Conservation (phyloP, 805 yeast species). For the Sugiyamaella smithiae region DNA sequence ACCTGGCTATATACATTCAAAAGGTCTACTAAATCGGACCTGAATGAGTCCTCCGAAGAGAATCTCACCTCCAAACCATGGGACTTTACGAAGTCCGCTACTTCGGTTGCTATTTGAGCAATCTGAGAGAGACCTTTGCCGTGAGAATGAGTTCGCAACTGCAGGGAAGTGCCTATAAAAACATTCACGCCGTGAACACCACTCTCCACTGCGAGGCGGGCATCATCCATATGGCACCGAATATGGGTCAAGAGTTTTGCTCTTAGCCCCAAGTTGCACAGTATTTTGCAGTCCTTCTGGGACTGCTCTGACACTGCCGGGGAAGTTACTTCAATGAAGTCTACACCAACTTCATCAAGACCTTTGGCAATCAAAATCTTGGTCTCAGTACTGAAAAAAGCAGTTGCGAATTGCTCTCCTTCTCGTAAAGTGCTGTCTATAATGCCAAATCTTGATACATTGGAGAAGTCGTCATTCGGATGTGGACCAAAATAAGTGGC, state of each 20-base stretch:
- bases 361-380: conserved; percentile 97
- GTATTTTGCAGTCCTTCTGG: conserved; percentile 91
- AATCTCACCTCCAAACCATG: conserved; percentile 96
- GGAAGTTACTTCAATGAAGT: conserved; percentile 95
- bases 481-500: conserved; percentile 91
- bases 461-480: conserved; percentile 86
- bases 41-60: conserved; percentile 94
- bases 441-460: too few relatives aligned
- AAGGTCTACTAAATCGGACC: conserved; percentile 92
- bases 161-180: conserved; percentile 94
- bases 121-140: conserved; percentile 98
- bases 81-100: conserved; percentile 92
- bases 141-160: conserved; percentile 87
- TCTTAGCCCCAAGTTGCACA: conserved; percentile 91
- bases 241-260: conserved; percentile 95
- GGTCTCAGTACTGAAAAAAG: conserved; percentile 90
- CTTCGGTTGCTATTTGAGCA: conserved; percentile 93
- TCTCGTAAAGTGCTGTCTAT: conserved; percentile 95
- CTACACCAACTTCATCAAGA: conserved; percentile 94
- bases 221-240: conserved; percentile 99
- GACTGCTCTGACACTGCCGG: conserved; percentile 97
- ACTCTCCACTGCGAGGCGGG: conserved; percentile 92
- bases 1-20: conserved; percentile 94
- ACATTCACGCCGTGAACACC: conserved; percentile 99
- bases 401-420: conserved; percentile 98